These are phyloP conservation scores for Neurospora sp. DNA, from an alignment of 495 filamentous ascomycete genomes.

Conservation along the genomic window DNA sequence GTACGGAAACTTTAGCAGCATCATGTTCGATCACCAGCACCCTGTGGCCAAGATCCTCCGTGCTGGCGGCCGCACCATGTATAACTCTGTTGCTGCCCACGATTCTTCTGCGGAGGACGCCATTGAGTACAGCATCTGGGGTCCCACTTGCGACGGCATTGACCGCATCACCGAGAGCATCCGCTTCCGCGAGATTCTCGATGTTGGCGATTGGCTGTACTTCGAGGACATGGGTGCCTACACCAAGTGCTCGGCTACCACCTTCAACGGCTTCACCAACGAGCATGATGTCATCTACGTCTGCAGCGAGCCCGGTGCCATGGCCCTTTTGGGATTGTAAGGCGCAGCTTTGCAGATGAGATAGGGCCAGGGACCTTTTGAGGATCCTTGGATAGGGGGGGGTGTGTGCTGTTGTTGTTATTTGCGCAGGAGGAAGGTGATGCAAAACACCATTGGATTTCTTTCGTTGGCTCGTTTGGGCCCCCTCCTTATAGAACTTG, in stretches of 20 bases:
- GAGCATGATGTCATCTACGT: constrained; percentile 88
- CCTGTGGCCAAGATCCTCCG: constrained; percentile 74
- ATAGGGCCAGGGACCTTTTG: background rate
- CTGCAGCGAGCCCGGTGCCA: constrained; percentile 80
- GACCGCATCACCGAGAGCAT: constrained; percentile 79
- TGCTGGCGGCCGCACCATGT: constrained; percentile 42
- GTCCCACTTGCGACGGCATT: constrained; percentile 94
- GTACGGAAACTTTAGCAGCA: constrained; percentile 96
- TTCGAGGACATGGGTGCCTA: constrained; percentile 99
- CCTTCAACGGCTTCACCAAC: constrained; percentile 97
- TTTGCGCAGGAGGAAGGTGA: background rate
- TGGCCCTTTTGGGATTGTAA: constrained; percentile 51
- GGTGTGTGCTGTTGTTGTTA: background rate
- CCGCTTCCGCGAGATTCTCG: constrained; percentile 58
- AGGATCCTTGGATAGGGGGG: background rate
- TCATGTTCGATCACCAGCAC: constrained; percentile 98
- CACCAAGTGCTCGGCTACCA: constrained; percentile 90
- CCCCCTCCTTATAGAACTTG: background rate
- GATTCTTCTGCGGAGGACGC: constrained; percentile 19
- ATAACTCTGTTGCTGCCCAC: constrained; percentile 31
- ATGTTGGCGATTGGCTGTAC: constrained; percentile 95
- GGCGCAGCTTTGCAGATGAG: background rate
- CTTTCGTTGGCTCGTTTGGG: background rate
- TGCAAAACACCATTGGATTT: background rate
- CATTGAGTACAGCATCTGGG: constrained; percentile 89